Percentiles rank a stretch among this genome's conserved stretches.
Evolutionary conservation across 2,329 filamentous ascomycete species (phyloP).

Genomic region (Ilyonectria mors-panacis): DNA sequence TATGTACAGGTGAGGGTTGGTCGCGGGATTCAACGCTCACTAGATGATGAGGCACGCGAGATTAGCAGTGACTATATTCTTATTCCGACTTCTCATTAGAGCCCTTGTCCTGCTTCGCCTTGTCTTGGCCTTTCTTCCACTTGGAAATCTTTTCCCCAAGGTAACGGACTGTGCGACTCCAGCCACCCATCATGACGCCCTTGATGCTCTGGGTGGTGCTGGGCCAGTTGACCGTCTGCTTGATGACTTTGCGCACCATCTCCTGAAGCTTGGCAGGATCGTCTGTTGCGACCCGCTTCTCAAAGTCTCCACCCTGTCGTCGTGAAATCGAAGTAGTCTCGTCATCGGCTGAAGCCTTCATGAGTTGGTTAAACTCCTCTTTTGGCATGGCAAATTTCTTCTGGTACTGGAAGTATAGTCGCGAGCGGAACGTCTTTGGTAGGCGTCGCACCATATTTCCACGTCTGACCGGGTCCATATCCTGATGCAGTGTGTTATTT

Average conservation of each 20-base stretch:
- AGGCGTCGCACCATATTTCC: slow-evolving; percentile 97
- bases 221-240: slow-evolving; percentile 92
- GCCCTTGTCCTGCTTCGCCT: slow-evolving; percentile 37
- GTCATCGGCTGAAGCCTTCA: slow-evolving; percentile 81
- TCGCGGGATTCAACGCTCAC: background rate
- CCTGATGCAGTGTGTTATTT: slow-evolving; percentile 82
- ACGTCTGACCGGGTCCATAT: slow-evolving; percentile 92
- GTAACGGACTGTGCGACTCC: slow-evolving; percentile 80
- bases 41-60: background rate
- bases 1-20: background rate
- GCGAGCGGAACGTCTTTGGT: slow-evolving; percentile 87
- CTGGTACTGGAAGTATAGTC: slow-evolving; percentile 95
- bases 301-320: slow-evolving; percentile 86
- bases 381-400: slow-evolving; percentile 89
- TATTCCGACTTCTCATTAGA: slow-evolving; percentile 37
- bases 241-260: slow-evolving; percentile 83
- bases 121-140: slow-evolving; percentile 64
- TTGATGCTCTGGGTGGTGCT: slow-evolving; percentile 91
- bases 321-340: slow-evolving; percentile 77
- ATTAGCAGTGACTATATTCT: background rate
- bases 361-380: slow-evolving; percentile 87
- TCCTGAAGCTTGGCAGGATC: slow-evolving; percentile 76
- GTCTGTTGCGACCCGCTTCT: slow-evolving; percentile 84
- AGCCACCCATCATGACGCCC: slow-evolving; percentile 83
- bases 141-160: slow-evolving; percentile 85